Evolutionary conservation across 345 rosid species (phyloP).

Genomic region (Citrus glauca): DNA sequence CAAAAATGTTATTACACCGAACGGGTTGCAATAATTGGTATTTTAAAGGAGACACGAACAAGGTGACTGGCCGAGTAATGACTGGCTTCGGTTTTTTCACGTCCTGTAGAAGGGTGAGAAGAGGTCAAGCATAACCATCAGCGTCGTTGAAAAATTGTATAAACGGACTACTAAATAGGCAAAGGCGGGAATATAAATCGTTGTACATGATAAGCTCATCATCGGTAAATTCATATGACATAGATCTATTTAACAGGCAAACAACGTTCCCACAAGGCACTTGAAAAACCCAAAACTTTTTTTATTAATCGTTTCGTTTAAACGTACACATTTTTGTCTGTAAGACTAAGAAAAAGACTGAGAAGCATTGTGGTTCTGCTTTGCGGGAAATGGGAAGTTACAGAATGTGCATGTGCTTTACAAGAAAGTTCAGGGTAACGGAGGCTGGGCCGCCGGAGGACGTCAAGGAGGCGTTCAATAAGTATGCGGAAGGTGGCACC

Average conservation of each 20-base stretch:
- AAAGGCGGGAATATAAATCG: not conserved
- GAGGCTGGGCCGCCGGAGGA: slow-evolving; percentile 70
- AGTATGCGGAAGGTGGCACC: slow-evolving; percentile 51
- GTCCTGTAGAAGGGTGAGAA: not conserved
- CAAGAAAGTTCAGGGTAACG: slow-evolving; percentile 56
- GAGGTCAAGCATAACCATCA: not conserved
- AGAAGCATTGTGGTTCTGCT: too few species aligned
- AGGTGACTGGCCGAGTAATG: not conserved
- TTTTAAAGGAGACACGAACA: too few species aligned
- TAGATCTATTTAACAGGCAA: not conserved
- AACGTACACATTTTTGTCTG: too few species aligned
- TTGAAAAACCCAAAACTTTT: too few species aligned
- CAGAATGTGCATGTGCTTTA: slow-evolving; percentile 66
- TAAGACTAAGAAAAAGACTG: too few species aligned
- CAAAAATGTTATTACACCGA: not conserved
- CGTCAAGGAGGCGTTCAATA: slow-evolving; percentile 47
- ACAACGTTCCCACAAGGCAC: not conserved
- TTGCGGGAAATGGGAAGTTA: slow-evolving; percentile 52
- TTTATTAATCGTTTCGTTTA: too few species aligned
- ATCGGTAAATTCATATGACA: not conserved
- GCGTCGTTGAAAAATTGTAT: not conserved
- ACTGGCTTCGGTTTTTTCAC: not conserved
- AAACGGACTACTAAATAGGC: not conserved
- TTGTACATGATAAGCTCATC: not conserved
- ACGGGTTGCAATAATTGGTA: too few species aligned